These are phyloP conservation scores for Blastomyces emzantsi DNA, from an alignment of 2,329 filamentous ascomycete genomes.

Conservation along the genomic window DNA sequence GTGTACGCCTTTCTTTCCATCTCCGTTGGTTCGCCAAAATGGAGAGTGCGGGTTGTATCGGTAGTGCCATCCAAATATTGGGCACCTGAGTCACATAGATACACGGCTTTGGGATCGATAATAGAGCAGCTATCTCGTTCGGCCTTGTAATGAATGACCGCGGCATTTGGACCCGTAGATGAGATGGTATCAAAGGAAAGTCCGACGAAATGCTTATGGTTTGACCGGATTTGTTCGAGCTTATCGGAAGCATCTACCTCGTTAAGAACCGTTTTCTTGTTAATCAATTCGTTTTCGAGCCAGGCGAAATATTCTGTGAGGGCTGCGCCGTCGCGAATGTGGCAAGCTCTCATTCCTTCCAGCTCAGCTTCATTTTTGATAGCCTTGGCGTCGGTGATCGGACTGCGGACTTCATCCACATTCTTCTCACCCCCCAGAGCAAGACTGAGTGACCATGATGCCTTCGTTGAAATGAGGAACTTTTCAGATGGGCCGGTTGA, in stretches of 20 bases:
- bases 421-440: slow-evolving; percentile 76
- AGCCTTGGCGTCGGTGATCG: slow-evolving; percentile 82
- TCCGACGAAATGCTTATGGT: slow-evolving; percentile 69
- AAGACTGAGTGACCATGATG: slow-evolving; percentile 85
- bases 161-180: slow-evolving; percentile 84
- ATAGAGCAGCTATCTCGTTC: slow-evolving; percentile 70
- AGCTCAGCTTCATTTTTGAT: slow-evolving; percentile 88
- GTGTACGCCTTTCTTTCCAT: slow-evolving; percentile 88
- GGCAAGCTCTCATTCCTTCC: slow-evolving; percentile 86
- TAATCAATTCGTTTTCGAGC: slow-evolving; percentile 80
- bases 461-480: slow-evolving; percentile 77
- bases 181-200: slow-evolving; percentile 95
- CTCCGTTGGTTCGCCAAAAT: slow-evolving; percentile 76
- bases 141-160: slow-evolving; percentile 92
- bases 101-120: slow-evolving; percentile 78
- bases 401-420: slow-evolving; percentile 80
- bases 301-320: slow-evolving; percentile 91
- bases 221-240: slow-evolving; percentile 55
- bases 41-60: slow-evolving; percentile 85
- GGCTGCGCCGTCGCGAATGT: slow-evolving; percentile 86
- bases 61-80: slow-evolving; percentile 95
- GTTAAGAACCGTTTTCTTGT: slow-evolving; percentile 64
- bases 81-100: slow-evolving; percentile 95
- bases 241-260: slow-evolving; percentile 91
- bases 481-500: slow-evolving; percentile 42